phyloP scores from a whole-genome alignment of 176 grass and related monocot genomes.

The Triticum urartu region DNA sequence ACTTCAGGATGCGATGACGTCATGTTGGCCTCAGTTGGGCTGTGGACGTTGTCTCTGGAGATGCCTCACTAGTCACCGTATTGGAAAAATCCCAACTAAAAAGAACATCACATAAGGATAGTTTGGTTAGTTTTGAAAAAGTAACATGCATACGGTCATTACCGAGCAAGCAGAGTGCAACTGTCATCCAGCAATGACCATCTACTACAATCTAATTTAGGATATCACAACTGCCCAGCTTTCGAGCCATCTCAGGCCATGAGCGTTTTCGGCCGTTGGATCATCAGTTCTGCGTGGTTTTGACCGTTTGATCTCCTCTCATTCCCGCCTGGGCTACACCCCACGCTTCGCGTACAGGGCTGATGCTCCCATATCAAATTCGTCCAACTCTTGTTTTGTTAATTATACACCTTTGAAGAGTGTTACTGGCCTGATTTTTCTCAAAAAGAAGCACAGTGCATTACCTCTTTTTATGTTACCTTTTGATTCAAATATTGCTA shows the following conservation, averaged over 20 bases:
- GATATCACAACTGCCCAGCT: no score
- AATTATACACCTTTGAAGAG: conserved; percentile 1
- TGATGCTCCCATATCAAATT: no score
- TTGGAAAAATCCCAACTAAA: neutral
- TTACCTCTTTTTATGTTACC: conserved; percentile 20
- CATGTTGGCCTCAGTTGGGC: neutral
- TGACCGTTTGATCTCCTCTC: no score
- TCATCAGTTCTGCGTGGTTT: no score
- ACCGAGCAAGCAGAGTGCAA: neutral
- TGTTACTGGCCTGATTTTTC: neutral
- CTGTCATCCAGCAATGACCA: conserved; percentile 18
- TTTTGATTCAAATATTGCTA: conserved; percentile 15
- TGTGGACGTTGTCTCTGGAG: neutral
- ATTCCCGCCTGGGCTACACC: no score
- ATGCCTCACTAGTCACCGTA: neutral
- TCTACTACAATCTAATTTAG: neutral
- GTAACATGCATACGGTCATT: conserved; percentile 12
- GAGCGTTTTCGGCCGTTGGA: no score
- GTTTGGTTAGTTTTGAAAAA: conserved; percentile 8
- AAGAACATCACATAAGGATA: neutral
- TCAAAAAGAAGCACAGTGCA: neutral
- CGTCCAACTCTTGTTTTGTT: neutral
- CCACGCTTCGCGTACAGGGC: no score
- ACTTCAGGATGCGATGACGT: neutral
- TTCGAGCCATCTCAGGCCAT: no score